Evolutionary conservation across 2,329 filamentous ascomycete species (phyloP).

Genomic region (Claviceps pazoutovae): DNA sequence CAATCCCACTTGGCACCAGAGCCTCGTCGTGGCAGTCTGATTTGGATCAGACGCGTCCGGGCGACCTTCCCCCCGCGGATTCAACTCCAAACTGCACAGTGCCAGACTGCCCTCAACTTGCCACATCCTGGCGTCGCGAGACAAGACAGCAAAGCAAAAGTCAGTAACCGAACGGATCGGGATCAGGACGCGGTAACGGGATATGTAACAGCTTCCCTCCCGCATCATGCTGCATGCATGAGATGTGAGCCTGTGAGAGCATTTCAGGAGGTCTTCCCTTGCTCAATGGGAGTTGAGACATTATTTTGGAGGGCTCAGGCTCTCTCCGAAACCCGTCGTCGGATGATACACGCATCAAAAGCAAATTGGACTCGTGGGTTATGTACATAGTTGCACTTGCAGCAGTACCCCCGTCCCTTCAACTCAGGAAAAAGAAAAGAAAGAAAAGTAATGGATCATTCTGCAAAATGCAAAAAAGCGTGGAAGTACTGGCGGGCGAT

Average conservation of each 20-base stretch:
- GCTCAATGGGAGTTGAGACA: background rate
- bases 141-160: background rate
- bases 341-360: background rate
- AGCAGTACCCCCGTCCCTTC: background rate
- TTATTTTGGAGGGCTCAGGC: background rate
- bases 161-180: too few species aligned
- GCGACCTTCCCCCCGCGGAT: background rate
- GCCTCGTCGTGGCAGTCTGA: background rate
- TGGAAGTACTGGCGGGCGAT: too few species aligned
- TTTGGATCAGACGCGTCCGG: background rate
- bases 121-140: background rate
- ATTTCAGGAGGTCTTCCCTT: background rate
- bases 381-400: too few species aligned
- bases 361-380: background rate
- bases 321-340: background rate
- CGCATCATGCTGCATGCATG: background rate
- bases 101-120: background rate
- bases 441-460: background rate
- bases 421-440: background rate
- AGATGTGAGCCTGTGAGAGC: background rate
- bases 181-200: too few species aligned
- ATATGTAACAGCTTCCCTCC: background rate
- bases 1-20: too few species aligned
- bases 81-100: background rate
- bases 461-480: too few species aligned